These are phyloP conservation scores for Colletotrichum coccodes DNA, from an alignment of 2,329 filamentous ascomycete species.

Conservation along the genomic window DNA sequence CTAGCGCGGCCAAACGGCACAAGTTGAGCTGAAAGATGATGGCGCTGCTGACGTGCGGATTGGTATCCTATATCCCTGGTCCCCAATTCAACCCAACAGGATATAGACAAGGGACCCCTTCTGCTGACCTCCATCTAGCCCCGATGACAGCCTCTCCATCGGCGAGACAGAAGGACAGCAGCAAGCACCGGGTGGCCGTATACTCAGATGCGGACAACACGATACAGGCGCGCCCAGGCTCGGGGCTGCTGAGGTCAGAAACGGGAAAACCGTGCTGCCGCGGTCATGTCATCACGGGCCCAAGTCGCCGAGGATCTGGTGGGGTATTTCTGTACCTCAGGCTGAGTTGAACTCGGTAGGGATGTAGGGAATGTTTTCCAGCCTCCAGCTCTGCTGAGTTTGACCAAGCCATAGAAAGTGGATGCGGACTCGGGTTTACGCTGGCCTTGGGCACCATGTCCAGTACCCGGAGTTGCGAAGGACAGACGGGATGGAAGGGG, in stretches of 20 bases:
- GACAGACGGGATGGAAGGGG: neutral
- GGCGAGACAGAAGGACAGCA: neutral
- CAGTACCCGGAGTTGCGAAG: neutral
- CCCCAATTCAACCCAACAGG: no score
- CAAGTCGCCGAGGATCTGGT: slow-evolving; percentile 15
- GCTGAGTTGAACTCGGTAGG: neutral
- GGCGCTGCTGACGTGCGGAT: slow-evolving; percentile 10
- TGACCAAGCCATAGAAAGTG: neutral
- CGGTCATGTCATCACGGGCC: slow-evolving; percentile 13
- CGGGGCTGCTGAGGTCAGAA: slow-evolving; percentile 11
- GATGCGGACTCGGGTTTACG: slow-evolving; percentile 2
- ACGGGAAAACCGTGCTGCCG: slow-evolving; percentile 5
- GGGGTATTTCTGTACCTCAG: neutral
- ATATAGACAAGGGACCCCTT: no score
- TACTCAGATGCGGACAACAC: neutral
- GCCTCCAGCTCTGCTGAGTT: neutral
- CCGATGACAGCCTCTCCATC: neutral
- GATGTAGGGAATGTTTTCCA: neutral
- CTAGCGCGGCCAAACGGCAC: slow-evolving; percentile 3
- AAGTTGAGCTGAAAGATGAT: slow-evolving; percentile 7
- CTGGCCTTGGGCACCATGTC: neutral
- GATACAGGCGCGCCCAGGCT: neutral
- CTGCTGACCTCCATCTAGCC: neutral
- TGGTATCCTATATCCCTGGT: no score
- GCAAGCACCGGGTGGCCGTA: neutral